These are phyloP conservation scores for Ceratopteris richardii DNA, from an alignment of 75 land plant genomes.

Conservation along the genomic window DNA sequence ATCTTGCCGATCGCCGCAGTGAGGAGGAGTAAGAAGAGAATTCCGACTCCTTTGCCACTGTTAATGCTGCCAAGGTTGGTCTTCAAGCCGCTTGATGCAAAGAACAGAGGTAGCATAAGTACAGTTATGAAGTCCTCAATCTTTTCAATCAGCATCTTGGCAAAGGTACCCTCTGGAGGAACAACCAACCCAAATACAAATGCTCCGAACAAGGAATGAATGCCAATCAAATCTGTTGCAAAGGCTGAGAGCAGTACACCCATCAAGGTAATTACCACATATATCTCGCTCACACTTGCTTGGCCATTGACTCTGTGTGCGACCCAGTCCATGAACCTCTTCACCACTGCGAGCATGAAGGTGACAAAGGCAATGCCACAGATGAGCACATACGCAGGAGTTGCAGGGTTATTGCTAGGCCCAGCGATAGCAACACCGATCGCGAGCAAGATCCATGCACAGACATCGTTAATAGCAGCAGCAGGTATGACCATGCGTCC, in stretches of 20 bases:
- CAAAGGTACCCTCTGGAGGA: slow-evolving; percentile 41
- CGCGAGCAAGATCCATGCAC: slow-evolving; percentile 57
- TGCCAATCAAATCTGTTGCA: slow-evolving; percentile 30
- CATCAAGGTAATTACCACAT: slow-evolving; percentile 17
- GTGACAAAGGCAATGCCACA: slow-evolving; percentile 16
- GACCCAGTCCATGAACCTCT: slow-evolving; percentile 16
- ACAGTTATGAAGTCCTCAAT: slow-evolving; percentile 36
- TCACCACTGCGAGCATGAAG: slow-evolving; percentile 8
- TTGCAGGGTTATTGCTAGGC: slow-evolving; percentile 22
- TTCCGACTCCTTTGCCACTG: not conserved
- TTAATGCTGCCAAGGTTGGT: slow-evolving; percentile 13
- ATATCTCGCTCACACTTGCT: slow-evolving; percentile 15
- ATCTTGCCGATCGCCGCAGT: slow-evolving; percentile 29
- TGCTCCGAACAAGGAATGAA: slow-evolving; percentile 30
- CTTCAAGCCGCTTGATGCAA: slow-evolving; percentile 27
- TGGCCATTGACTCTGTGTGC: slow-evolving; percentile 7
- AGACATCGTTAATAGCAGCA: slow-evolving; percentile 42
- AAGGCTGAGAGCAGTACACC: slow-evolving; percentile 23
- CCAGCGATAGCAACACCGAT: slow-evolving; percentile 41
- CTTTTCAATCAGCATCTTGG: slow-evolving; percentile 29
- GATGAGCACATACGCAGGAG: slow-evolving; percentile 16
- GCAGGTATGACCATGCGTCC: slow-evolving; percentile 50
- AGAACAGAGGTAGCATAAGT: slow-evolving; percentile 43
- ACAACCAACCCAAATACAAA: slow-evolving; percentile 42
- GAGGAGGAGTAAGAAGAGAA: slow-evolving; percentile 12